These are phyloP conservation scores for Rhizoclosmatium globosum DNA, from an alignment of 192 early-diverging fungal species.

Conservation along the genomic window DNA sequence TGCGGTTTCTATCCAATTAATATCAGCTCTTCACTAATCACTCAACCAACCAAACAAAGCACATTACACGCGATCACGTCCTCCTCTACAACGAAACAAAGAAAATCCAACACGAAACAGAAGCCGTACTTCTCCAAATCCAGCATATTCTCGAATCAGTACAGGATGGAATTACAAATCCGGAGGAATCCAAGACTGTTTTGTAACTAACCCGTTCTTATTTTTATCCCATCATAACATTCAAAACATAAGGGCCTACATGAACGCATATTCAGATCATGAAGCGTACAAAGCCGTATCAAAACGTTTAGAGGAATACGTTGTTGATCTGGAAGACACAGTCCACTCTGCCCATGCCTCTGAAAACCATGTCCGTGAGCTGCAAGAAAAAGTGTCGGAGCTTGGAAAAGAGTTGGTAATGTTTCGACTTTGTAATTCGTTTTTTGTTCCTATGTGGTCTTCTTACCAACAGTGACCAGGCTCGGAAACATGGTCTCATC, in stretches of 20 bases:
- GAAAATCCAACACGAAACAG: slow-evolving; percentile 2
- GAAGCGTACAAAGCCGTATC: neutral
- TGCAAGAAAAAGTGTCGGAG: neutral
- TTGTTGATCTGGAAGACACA: neutral
- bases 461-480: neutral
- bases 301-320: neutral
- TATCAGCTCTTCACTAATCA: neutral
- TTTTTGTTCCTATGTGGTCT: neutral
- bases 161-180: slow-evolving; percentile 1
- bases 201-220: neutral
- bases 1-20: neutral
- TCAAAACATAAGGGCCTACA: neutral
- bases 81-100: slow-evolving; percentile 15
- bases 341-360: neutral
- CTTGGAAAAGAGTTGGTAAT: slow-evolving; percentile 21
- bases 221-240: neutral
- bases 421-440: neutral
- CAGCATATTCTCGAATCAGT: neutral
- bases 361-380: neutral
- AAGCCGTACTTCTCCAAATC: neutral
- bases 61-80: slow-evolving; percentile 11
- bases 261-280: neutral
- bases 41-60: neutral
- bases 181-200: neutral
- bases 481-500: slow-evolving; percentile 28